Conservation (phyloP, 768 basidiomycete species). For the Megacollybia marginata region DNA sequence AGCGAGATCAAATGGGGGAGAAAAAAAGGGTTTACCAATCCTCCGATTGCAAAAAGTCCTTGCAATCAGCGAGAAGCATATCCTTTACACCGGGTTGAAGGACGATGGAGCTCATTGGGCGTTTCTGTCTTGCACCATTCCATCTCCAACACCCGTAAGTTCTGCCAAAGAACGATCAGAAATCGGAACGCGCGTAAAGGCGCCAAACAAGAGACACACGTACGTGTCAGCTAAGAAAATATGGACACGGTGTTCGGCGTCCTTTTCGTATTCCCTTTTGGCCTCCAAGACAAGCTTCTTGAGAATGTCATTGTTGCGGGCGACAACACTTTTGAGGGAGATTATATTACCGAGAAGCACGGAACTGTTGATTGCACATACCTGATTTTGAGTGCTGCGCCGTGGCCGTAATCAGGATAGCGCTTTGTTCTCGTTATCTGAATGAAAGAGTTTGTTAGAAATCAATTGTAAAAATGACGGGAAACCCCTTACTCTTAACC, state of each 20-base stretch:
- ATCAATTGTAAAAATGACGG: constrained; percentile 1
- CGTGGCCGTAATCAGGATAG: constrained; percentile 69
- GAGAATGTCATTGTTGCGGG: constrained; percentile 80
- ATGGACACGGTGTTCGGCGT: constrained; percentile 84
- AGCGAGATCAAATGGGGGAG: no score
- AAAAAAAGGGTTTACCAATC: constrained; percentile 57
- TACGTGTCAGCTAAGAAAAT: constrained; percentile 88
- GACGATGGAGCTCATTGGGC: constrained; percentile 90
- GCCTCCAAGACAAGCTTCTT: constrained; percentile 84
- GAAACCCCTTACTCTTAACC: constrained; percentile 77
- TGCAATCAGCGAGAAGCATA: constrained; percentile 84
- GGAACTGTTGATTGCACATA: constrained; percentile 23
- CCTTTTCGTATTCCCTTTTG: constrained; percentile 85
- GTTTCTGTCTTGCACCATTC: constrained; percentile 84
- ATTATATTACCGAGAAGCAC: constrained; percentile 52
- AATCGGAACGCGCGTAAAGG: constrained; percentile 2
- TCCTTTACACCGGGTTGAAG: constrained; percentile 86
- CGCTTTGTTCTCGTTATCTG: constrained; percentile 80
- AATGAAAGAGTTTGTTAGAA: not conserved
- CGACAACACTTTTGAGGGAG: constrained; percentile 85
- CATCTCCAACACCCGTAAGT: constrained; percentile 78
- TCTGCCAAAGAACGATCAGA: constrained; percentile 24
- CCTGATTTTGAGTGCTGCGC: constrained; percentile 76
- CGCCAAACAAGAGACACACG: constrained; percentile 24
- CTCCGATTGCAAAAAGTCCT: constrained; percentile 76